These are phyloP conservation scores for Pichia rugopelliculosa DNA, from an alignment of 805 yeast species.

Conservation along the genomic window DNA sequence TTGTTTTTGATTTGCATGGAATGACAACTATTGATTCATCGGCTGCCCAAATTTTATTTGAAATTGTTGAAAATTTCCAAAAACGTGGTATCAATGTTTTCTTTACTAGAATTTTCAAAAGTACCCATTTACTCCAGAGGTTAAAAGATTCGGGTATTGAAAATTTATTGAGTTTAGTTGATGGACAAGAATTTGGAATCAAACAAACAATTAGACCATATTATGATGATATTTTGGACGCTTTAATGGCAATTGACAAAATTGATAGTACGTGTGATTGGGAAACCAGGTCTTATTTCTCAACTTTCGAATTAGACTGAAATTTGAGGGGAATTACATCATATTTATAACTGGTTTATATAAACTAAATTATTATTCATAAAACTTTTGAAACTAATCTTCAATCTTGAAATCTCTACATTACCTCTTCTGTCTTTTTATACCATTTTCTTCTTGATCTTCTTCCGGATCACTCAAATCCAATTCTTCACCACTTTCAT, in stretches of 20 bases:
- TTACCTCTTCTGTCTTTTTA: conserved; percentile 11
- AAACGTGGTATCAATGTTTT: conserved; percentile 48
- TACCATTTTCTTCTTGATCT: conserved; percentile 16
- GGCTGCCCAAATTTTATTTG: conserved; percentile 65
- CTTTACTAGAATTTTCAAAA: conserved; percentile 53
- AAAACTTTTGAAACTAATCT: no score
- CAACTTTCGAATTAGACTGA: conserved; percentile 14
- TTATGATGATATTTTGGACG: conserved; percentile 49
- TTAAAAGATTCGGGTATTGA: conserved; percentile 51
- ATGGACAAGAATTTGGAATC: conserved; percentile 23
- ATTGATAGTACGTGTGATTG: conserved; percentile 21
- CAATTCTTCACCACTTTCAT: conserved; percentile 17
- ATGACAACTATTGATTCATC: conserved; percentile 76
- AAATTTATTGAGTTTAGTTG: conserved; percentile 24
- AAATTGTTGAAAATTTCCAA: conserved; percentile 51
- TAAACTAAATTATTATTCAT: not conserved
- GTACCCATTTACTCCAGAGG: conserved; percentile 38
- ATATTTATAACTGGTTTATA: not conserved
- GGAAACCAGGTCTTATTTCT: conserved; percentile 16
- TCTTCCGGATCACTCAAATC: conserved; percentile 23
- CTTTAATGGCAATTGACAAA: conserved; percentile 39
- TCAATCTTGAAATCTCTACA: no score
- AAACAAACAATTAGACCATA: conserved; percentile 33
- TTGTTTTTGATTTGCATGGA: conserved; percentile 75
- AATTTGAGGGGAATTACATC: not conserved